Base-by-base conservation (phyloP, 495 filamentous ascomycete genomes). In the Talaromyces stipitatus region DNA sequence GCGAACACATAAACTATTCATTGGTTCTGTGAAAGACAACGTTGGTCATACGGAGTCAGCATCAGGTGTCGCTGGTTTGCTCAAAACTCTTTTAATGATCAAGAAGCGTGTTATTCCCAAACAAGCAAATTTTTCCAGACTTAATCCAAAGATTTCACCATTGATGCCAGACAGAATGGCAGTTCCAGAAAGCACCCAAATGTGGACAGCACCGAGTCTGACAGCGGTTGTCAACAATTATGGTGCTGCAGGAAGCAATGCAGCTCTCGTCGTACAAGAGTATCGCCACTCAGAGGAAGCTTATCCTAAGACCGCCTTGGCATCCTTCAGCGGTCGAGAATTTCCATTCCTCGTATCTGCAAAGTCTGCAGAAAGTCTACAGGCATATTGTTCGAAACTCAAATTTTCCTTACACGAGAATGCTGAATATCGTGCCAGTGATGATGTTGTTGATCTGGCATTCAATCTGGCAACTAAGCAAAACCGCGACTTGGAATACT, bases 211-310 rank as follows among this genome's bases (percentile, higher is more conserved):
- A 6, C 30, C 54, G 11, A 58, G 58, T 29, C 58, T 60, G 4
- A 59, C 61, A 2, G 76, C 74, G 0, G 54, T 69, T 0, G 65
- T 80, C 46, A 81, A 77, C 58, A 81, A 76, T 55, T 82, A 82
- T 50, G 79, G 79, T 3, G 79, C 78, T 0, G 69, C 74, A 0
- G 78, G 79, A 1, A 72, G 64, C 47, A 82, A 78, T 61, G 71
- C 71, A 29, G 71, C 76, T 0, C 62, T 81, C 51, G 56, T 82
- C 8, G 60, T 79, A 4, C 54, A 58, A 1, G 56, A 59, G 4
- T 32, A 48, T 23, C n/a, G n/a, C n/a, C n/a, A n/a, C n/a, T n/a
- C n/a, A n/a, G n/a, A n/a, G n/a, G n/a, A n/a, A n/a, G n/a, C n/a
- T n/a, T n/a, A n/a, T n/a, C 20, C 36, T 28, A 24, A 14, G 4